Base-by-base conservation (phyloP, 495 filamentous ascomycete genomes). In the Trichoderma orchidacearum region DNA sequence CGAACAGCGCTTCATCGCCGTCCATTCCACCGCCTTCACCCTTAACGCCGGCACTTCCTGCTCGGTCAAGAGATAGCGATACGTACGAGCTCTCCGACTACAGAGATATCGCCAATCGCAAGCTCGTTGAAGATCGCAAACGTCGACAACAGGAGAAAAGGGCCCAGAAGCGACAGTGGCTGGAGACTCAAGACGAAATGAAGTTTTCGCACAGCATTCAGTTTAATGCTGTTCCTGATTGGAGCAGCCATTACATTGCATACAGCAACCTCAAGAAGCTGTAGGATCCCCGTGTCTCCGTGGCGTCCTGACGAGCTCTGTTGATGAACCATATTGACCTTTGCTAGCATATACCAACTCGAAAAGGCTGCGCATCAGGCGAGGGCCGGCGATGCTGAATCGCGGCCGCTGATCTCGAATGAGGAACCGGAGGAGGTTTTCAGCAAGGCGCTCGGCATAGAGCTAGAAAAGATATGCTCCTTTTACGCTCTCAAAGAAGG, bases 141-240 rank as follows among this genome's bases (percentile, higher is more conserved):
- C 58, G 53, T 30, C 41, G 62, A 53, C 59, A 63, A 38, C 59
- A 67, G 60, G 56, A 61, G 9, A 75, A 70, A 65, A 67, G 69
- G n/a, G 69, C 67, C 51, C 68, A 69, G 60, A 80, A 81, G 70
- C 73, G 70, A 61, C 63, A 70, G 52, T 74, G 78, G 73, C 77
- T 84, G 41, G 77, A 80, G 58, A 68, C 80, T 66, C 80, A 73
- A 54, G 81, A 84, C 84, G 89, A 90, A 60, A 99, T 99, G 93
- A 97, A 96, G 81, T 99, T 99, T 78, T 96, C 93, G 52, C 93
- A 97, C 67, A 97, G 94, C 72, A 84, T 99, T 61, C 93, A 99
- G 74, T 99, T 99, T 73, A 99, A 99, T 72, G 90, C 93, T 56
- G 94, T 99, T 56, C 93, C 94, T 21, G 93, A 99, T 67, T 99